A percentile compares a stretch with the other conserved stretches of the same genome.
phyloP scores from a whole-genome alignment of 441 rosid genomes.

The Gossypium gossypioides region DNA sequence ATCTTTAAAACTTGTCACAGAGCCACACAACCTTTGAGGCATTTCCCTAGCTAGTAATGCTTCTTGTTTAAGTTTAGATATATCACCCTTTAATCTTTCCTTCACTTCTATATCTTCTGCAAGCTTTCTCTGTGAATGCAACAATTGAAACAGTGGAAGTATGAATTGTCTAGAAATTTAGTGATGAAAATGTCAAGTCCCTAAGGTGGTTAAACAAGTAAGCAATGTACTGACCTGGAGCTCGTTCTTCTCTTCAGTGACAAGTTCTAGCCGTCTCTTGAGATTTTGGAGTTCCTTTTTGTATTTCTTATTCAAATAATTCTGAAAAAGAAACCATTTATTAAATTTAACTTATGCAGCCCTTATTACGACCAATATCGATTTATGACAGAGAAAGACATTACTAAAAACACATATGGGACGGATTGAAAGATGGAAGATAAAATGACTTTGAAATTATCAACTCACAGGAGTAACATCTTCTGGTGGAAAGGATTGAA shows the following conservation, averaged over 20 bases:
- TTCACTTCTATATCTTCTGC: slow-evolving; percentile 44
- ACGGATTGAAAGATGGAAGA: not conserved
- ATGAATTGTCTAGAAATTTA: not conserved
- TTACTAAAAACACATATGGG: not conserved
- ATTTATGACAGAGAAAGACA: not conserved
- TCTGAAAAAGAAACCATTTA: slow-evolving; percentile 23
- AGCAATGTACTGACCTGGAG: slow-evolving; percentile 44
- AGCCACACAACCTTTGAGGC: slow-evolving; percentile 39
- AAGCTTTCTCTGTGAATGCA: slow-evolving; percentile 41
- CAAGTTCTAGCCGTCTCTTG: slow-evolving; percentile 44
- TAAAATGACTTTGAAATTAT: slow-evolving; percentile 7
- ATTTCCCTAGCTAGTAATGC: slow-evolving; percentile 26
- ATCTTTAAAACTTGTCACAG: slow-evolving; percentile 43
- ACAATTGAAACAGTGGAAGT: slow-evolving; percentile 4
- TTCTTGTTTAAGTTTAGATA: slow-evolving; percentile 55
- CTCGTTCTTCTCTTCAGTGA: slow-evolving; percentile 46
- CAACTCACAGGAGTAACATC: slow-evolving; percentile 53
- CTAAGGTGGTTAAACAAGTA: not conserved
- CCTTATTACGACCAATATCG: not conserved
- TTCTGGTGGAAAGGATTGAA: slow-evolving; percentile 45
- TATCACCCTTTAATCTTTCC: slow-evolving; percentile 42
- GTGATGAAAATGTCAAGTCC: not conserved
- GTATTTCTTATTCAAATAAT: slow-evolving; percentile 20
- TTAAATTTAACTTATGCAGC: not conserved
- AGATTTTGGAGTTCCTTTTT: slow-evolving; percentile 46